Evolutionary conservation across 1,139 yeast genomes (phyloP), one percentile per base, ranked within the genome.

Genomic region (Scheffersomyces stambukii): DNA sequence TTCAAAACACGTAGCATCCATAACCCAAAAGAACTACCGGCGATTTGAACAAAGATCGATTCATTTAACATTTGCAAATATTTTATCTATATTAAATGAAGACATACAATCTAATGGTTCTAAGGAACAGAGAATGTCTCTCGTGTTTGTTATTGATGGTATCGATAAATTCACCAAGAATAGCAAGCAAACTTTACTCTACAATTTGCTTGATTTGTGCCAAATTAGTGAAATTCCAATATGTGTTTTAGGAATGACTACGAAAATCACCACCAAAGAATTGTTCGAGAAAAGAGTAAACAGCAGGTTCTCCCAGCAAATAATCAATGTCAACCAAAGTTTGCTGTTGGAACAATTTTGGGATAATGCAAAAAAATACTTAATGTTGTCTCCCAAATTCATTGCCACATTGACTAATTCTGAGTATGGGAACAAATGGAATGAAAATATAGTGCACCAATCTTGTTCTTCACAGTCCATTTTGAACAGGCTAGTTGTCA

Each of bases 251-350:
- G 97, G 97, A 1, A 57, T 83, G 5, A 80, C 95, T 1, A 70
- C 91, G 2, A 78, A 81, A 33, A 64, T 85, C 19, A 84, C 84
- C 6, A 70, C 86, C 0, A 63, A 89, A 30, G 97, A 91, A 44
- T 65, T 77, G 41, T 63, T 91, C 31, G 99, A 93, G 50, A 91
- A 89, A 48, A 70, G 99, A 43, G 97, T 93, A 1, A 73, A 88
- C 42, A 81, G 94, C 34, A 64, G 99, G 37, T 91, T 89, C 53
- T 80, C 94, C 19, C 96, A 89, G 49, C 60, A 95, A 29, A 60
- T 83, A 2, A 68, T 85, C 19, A 67, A 74, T 19, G 62, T 86
- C 24, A 70, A 71, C 23, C 78, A 77, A 30, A 64, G 81, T 1
- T 41, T 44, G 3, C 52, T 55, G 5, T 38, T 74, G 2, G 70